Conservation (phyloP, 352 stramenopile species). For the Discostella stelligera region DNA sequence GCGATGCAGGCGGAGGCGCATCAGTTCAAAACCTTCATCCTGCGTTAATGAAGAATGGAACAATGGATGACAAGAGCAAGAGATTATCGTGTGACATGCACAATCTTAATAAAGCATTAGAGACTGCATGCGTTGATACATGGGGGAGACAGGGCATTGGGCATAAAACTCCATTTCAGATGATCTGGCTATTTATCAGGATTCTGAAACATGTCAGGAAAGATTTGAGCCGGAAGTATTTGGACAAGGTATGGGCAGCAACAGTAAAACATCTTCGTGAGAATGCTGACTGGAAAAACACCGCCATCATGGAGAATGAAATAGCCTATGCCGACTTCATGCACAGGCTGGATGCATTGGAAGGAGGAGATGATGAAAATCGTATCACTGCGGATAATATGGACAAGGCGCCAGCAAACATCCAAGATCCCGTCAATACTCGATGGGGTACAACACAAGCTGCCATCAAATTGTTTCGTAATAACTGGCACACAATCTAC, state of each 20-base stretch:
- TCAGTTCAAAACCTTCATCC: constrained; percentile 21
- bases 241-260: constrained; percentile 4
- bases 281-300: neutral
- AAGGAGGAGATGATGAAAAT: neutral
- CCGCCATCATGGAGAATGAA: neutral
- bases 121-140: constrained; percentile 19
- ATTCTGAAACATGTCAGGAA: constrained; percentile 15
- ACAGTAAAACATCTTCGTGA: neutral
- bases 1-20: constrained; percentile 25
- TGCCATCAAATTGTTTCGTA: neutral
- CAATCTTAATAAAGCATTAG: constrained; percentile 14
- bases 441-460: constrained; percentile 17
- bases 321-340: constrained; percentile 2
- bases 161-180: constrained; percentile 20
- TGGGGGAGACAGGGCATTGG: constrained; percentile 25
- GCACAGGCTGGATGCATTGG: constrained; percentile 6
- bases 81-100: constrained; percentile 20
- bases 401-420: constrained; percentile 5
- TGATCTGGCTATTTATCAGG: constrained; percentile 17
- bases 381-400: neutral
- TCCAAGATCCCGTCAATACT: constrained; percentile 21
- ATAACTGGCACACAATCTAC: constrained; percentile 20
- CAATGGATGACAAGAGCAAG: neutral
- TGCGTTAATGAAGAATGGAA: neutral
- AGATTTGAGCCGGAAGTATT: neutral